These are phyloP conservation scores for Alternaria rosae DNA, from an alignment of 2,329 filamentous ascomycete genomes.

Conservation along the genomic window DNA sequence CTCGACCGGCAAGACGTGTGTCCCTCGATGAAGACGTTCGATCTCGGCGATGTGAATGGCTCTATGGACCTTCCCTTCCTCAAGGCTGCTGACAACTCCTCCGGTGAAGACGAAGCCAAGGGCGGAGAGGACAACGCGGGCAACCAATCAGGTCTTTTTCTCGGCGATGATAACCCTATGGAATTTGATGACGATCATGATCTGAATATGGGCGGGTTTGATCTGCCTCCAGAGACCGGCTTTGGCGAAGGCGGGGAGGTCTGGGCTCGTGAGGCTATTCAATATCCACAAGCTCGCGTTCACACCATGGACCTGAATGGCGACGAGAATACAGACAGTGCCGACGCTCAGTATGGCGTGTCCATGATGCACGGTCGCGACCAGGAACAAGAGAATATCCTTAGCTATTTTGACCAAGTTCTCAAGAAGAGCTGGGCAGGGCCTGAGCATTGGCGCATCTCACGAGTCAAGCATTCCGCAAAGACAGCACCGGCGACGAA, in stretches of 20 bases:
- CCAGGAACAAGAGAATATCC: conserved; percentile 86
- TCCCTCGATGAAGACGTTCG: conserved; percentile 91
- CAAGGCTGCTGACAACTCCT: conserved; percentile 87
- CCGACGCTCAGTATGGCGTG: conserved; percentile 75
- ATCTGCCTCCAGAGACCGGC: conserved; percentile 71
- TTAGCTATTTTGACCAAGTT: conserved; percentile 98
- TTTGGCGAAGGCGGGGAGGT: conserved; percentile 97
- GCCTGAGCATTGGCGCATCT: conserved; percentile 98
- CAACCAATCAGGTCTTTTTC: conserved; percentile 79
- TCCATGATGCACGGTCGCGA: conserved; percentile 75
- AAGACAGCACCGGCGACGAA: conserved; percentile 68
- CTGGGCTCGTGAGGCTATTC: conserved; percentile 89
- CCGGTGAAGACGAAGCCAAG: conserved; percentile 64
- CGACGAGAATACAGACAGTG: conserved; percentile 58
- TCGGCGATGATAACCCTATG: conserved; percentile 84
- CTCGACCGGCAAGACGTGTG: conserved; percentile 92
- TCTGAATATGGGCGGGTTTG: conserved; percentile 67
- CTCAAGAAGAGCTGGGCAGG: conserved; percentile 97
- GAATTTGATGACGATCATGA: conserved; percentile 76
- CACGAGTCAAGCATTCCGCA: conserved; percentile 79
- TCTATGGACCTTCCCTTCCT: conserved; percentile 91
- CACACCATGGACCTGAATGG: conserved; percentile 69
- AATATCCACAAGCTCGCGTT: conserved; percentile 85
- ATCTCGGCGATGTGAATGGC: conserved; percentile 84
- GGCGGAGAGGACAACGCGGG: conserved; percentile 58